These are phyloP conservation scores for Pseudocercospora vitis DNA, from an alignment of 2,329 filamentous ascomycete species.

Conservation along the genomic window DNA sequence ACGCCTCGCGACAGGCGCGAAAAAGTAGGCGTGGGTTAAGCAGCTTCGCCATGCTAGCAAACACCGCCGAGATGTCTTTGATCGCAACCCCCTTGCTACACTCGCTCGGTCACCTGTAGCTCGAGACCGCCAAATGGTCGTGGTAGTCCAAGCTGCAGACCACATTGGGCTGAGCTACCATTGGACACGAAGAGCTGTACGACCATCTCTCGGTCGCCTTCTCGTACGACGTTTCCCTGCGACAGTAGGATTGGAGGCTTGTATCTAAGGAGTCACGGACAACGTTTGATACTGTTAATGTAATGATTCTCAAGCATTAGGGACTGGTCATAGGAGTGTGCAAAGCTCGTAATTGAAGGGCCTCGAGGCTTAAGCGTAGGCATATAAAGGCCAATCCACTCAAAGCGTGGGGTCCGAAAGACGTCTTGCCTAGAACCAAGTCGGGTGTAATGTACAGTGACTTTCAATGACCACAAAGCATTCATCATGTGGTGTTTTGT, in stretches of 20 bases:
- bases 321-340: background rate
- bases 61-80: background rate
- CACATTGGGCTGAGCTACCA: background rate
- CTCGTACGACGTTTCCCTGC: no score
- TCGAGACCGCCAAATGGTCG: background rate
- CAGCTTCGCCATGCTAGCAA: background rate
- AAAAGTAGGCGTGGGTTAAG: background rate
- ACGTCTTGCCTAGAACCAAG: no score
- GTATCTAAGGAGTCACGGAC: no score
- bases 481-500: conserved; percentile 16
- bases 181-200: background rate
- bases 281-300: no score
- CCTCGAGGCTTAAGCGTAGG: no score
- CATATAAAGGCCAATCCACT: no score
- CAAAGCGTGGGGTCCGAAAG: background rate
- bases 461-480: background rate
- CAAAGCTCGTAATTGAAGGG: no score
- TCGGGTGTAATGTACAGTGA: conserved; percentile 9
- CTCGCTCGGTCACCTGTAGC: background rate
- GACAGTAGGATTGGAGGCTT: no score
- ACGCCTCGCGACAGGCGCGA: background rate
- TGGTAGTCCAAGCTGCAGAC: background rate
- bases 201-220: no score
- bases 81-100: no score
- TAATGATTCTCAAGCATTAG: background rate